Percentiles rank a stretch among this genome's conserved stretches.
phyloP scores from a whole-genome alignment of 176 grass and related monocot species.

The Carex myosuroides region DNA sequence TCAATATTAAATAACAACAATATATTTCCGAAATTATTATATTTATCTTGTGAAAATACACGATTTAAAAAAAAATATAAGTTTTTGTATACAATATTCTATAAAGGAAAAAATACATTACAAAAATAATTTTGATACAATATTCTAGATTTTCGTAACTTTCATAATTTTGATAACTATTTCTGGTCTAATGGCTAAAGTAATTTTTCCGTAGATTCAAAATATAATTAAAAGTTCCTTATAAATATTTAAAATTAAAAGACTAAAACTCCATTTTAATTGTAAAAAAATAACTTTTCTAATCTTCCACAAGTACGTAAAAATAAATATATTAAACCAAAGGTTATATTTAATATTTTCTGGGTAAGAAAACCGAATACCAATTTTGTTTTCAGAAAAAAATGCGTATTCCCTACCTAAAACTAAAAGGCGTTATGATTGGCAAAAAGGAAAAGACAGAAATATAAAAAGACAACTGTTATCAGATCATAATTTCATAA shows the following conservation, averaged over 20 bases:
- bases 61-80: neutral
- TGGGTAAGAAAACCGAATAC: neutral
- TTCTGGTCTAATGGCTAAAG: too few species aligned
- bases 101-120: neutral
- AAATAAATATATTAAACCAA: neutral
- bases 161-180: too few species aligned
- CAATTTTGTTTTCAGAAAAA: neutral
- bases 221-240: too few species aligned
- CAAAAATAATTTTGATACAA: neutral
- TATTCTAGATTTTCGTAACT: too few species aligned
- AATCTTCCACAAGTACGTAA: neutral
- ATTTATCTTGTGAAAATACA: neutral
- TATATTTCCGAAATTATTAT: neutral
- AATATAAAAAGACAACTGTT: neutral
- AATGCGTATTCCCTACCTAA: neutral
- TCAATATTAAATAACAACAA: neutral
- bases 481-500: slow-evolving; percentile 33
- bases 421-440: neutral
- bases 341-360: neutral
- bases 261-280: neutral
- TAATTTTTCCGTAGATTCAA: too few species aligned
- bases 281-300: neutral
- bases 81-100: neutral
- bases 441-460: neutral
- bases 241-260: too few species aligned